These are phyloP conservation scores for Sporisorium scitamineum DNA, from an alignment of 1,284 basidiomycete genomes.

Conservation along the genomic window DNA sequence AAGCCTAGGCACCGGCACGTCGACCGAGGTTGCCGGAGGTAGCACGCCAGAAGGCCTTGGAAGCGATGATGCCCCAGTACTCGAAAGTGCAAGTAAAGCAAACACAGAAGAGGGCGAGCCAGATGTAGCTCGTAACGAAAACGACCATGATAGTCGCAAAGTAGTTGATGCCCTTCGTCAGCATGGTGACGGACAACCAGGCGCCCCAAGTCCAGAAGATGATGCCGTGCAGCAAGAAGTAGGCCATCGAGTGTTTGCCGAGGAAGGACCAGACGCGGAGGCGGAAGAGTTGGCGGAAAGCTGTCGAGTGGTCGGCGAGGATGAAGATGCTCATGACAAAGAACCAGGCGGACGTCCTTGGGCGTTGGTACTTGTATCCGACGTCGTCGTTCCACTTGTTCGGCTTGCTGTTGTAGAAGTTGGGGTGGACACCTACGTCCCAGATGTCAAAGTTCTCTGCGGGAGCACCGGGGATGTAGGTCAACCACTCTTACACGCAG, in stretches of 20 bases:
- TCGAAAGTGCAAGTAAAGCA: conserved; percentile 61
- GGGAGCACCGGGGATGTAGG: conserved; percentile 35
- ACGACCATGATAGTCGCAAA: conserved; percentile 55
- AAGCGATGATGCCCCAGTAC: conserved; percentile 57
- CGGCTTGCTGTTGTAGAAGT: conserved; percentile 48
- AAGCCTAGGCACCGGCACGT: conserved; percentile 25
- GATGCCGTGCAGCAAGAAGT: conserved; percentile 60
- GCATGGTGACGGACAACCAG: conserved; percentile 52
- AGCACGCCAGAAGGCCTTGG: conserved; percentile 58
- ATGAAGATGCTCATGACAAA: conserved; percentile 57
- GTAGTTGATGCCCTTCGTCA: conserved; percentile 45
- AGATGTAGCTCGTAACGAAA: conserved; percentile 53
- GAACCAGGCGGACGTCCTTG: conserved; percentile 45
- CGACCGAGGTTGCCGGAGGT: conserved; percentile 54
- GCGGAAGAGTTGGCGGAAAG: conserved; percentile 55
- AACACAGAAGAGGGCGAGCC: conserved; percentile 51
- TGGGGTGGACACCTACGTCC: conserved; percentile 59
- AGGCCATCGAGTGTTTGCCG: conserved; percentile 58
- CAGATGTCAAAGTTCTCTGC: conserved; percentile 35
- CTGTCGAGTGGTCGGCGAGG: conserved; percentile 52
- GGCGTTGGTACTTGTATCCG: conserved; percentile 42
- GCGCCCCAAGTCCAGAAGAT: conserved; percentile 63
- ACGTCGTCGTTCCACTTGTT: conserved; percentile 38
- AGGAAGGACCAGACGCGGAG: conserved; percentile 57
- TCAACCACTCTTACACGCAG: conserved; percentile 50